Conservation (phyloP, 2,329 filamentous ascomycete genomes). For the Plectosphaerella plurivora region DNA sequence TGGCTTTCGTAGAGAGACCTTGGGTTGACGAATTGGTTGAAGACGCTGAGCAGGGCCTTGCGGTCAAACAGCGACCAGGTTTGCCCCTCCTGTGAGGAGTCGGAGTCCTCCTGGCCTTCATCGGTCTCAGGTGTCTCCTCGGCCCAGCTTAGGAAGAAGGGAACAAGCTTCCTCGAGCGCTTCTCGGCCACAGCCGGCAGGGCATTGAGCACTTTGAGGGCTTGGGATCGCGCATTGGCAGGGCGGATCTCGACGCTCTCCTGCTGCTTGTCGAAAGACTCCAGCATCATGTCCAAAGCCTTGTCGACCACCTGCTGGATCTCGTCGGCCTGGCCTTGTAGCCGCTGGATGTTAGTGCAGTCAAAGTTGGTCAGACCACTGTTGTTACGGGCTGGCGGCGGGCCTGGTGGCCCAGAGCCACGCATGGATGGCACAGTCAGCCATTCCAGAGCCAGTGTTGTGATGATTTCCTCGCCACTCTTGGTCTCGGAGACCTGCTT, state of each 20-base stretch:
- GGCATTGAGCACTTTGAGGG: constrained; percentile 71
- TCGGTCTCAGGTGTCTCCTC: constrained; percentile 39
- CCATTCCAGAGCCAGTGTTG: constrained; percentile 74
- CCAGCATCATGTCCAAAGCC: constrained; percentile 54
- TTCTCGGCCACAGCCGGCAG: constrained; percentile 79
- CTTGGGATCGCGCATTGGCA: constrained; percentile 65
- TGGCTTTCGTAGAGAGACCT: constrained; percentile 73
- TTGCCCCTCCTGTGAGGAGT: constrained; percentile 30
- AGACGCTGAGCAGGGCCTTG: constrained; percentile 75
- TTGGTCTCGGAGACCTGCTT: constrained; percentile 69
- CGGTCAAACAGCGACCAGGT: constrained; percentile 75
- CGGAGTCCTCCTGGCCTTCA: constrained; percentile 36
- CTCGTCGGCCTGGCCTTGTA: constrained; percentile 48
- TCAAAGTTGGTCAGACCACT: constrained; percentile 68
- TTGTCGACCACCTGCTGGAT: constrained; percentile 49
- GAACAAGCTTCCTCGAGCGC: constrained; percentile 77
- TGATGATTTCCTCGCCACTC: constrained; percentile 67
- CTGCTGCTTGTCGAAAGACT: constrained; percentile 63
- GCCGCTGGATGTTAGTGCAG: constrained; percentile 67
- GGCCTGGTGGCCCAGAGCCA: constrained; percentile 40
- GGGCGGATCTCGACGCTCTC: constrained; percentile 44
- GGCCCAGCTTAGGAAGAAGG: constrained; percentile 82
- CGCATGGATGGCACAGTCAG: constrained; percentile 54
- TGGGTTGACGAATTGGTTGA: constrained; percentile 83
- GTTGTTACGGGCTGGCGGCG: constrained; percentile 23